Conservation (phyloP, 1,284 basidiomycete species). For the Cryptococcus hybrid region DNA sequence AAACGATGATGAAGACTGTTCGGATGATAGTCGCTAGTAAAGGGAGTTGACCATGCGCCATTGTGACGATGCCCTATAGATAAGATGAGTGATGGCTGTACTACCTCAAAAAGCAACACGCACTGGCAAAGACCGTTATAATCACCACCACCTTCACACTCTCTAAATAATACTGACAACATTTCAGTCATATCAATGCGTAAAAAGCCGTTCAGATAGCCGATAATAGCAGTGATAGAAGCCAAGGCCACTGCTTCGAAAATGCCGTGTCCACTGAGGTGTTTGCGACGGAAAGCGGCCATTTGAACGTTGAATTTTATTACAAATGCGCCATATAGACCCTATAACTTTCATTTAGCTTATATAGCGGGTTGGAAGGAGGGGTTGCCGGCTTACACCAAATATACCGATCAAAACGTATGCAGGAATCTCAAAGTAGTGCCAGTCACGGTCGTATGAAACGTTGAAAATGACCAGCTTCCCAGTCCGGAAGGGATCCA, state of each 20-base stretch:
- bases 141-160: constrained; percentile 93
- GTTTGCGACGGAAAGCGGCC: constrained; percentile 89
- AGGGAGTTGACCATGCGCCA: constrained; percentile 91
- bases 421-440: constrained; percentile 97
- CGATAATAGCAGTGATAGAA: constrained; percentile 65
- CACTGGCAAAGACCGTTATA: constrained; percentile 93
- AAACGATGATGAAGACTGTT: constrained; percentile 80
- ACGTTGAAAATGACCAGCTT: constrained; percentile 98
- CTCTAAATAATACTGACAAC: constrained; percentile 93
- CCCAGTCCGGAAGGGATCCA: constrained; percentile 98
- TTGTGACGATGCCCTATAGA: constrained; percentile 72
- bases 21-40: constrained; percentile 88
- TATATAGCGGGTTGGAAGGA: neutral
- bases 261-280: constrained; percentile 79
- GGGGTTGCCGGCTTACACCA: constrained; percentile 61
- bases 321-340: constrained; percentile 94
- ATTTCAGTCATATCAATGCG: constrained; percentile 98
- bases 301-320: constrained; percentile 97
- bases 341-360: too few relatives aligned
- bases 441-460: constrained; percentile 97
- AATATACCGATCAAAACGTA: constrained; percentile 94
- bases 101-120: constrained; percentile 45
- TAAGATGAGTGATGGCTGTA: neutral
- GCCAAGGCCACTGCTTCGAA: constrained; percentile 87
- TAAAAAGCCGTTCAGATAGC: constrained; percentile 49